Percentiles rank a stretch among this genome's conserved stretches.
Conservation (phyloP, 2,329 filamentous ascomycete species). For the Dothidotthia symphoricarpi region DNA sequence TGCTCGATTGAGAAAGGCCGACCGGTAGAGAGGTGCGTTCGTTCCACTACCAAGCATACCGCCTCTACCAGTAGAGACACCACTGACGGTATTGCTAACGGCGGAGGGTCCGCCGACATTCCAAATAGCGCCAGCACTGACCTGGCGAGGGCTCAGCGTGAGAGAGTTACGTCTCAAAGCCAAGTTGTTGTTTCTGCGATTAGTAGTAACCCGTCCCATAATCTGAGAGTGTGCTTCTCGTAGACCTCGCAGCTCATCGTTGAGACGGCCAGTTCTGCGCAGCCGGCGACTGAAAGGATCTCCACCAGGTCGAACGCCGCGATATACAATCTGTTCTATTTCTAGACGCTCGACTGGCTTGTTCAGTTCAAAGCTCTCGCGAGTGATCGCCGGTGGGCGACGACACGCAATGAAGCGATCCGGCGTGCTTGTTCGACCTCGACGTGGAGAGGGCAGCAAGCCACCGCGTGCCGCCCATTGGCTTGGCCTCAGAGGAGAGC, state of each 20-base stretch:
- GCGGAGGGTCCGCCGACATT: conserved; percentile 69
- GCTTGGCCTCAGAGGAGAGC: conserved; percentile 35
- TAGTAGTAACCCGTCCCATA: conserved; percentile 17
- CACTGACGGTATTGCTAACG: conserved; percentile 50
- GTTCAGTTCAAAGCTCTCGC: conserved; percentile 54
- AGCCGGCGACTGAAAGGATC: conserved; percentile 56
- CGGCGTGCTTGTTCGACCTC: conserved; percentile 39
- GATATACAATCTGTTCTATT: conserved; percentile 48
- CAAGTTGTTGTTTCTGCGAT: conserved; percentile 17
- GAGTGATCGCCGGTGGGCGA: conserved; percentile 42
- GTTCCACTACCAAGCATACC: conserved; percentile 67
- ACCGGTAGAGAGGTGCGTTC: conserved; percentile 64
- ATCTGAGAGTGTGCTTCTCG: conserved; percentile 34
- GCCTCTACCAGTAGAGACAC: conserved; percentile 61
- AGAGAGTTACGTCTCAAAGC: conserved; percentile 24
- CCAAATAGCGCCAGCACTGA: conserved; percentile 72
- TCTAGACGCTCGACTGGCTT: conserved; percentile 50
- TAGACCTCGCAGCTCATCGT: conserved; percentile 33
- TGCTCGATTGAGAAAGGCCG: conserved; percentile 53
- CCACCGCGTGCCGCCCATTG: conserved; percentile 33
- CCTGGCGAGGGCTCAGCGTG: conserved; percentile 40
- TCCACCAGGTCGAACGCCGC: conserved; percentile 44
- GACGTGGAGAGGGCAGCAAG: conserved; percentile 15
- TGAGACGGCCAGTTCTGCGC: conserved; percentile 32
- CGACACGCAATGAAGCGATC: conserved; percentile 60